Evolutionary conservation across 352 stramenopile genomes (phyloP), one percentile per base, ranked within the genome.

Genomic region (Phytophthora aleatoria): DNA sequence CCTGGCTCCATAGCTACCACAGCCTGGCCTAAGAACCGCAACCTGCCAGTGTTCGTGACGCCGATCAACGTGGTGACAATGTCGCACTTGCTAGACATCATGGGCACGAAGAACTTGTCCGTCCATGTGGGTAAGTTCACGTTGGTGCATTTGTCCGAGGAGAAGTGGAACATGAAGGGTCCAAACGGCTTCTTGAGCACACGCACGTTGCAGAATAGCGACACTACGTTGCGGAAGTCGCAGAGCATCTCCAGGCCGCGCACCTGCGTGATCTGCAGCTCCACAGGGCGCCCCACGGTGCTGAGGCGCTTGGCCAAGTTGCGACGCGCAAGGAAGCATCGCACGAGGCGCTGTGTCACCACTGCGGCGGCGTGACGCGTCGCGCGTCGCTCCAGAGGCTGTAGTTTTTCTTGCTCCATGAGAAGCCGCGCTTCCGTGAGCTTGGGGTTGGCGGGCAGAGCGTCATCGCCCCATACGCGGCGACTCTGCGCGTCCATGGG

Each of bases 81-180:
- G 48, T 91, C 86, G 50, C 86, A 94, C 48, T 88, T 88, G 57
- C 80, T 91, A 15, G 82, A 92, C n/a, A 94, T 66, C 75, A 90
- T 81, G 2, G 86, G 86, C 41, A 92, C 82, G 51, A 92, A 92
- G 62, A 92, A 91, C 45, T 51, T 73, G 69, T 91, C 83, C 9
- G 67, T 59, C 69, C 83, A 94, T 11, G 61, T 79, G 4, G 83
- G 83, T 11, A 80, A 50, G 38, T 90, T 76, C 31, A 90, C 70
- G 48, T 88, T 85, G 9, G 69, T 77, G 57, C 79, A 74, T 50
- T 81, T 81, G 15, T 52, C 56, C 2, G 86, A 89, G 38, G 78
- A 77, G 69, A 92, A 94, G 69, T 94, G 79, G 58, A 92, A 94
- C 86, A 94, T 94, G 74, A 93, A 93, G 36, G 86, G 86, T 0